These are phyloP conservation scores for Auricularia sp. DNA, from an alignment of 768 basidiomycete genomes.

Conservation along the genomic window DNA sequence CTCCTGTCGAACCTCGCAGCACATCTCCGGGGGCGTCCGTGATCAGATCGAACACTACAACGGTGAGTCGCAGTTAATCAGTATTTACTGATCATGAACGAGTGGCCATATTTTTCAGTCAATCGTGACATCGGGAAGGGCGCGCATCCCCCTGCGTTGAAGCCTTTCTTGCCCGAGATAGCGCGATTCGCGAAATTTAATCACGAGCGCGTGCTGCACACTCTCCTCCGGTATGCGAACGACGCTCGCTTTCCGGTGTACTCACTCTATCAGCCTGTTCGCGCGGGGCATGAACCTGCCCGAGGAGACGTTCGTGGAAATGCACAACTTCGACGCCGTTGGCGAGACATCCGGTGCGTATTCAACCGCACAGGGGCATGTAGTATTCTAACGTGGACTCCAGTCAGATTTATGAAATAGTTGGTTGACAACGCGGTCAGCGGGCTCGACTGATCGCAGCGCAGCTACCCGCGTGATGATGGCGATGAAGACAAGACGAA, in stretches of 20 bases:
- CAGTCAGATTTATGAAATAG: conserved; percentile 64
- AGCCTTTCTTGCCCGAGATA: conserved; percentile 44
- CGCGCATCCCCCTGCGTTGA: conserved; percentile 37
- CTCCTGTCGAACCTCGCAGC: conserved; percentile 15
- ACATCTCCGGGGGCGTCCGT: conserved; percentile 29
- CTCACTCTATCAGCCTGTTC: conserved; percentile 26
- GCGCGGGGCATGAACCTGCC: conserved; percentile 44
- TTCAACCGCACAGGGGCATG: neutral
- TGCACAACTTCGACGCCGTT: conserved; percentile 32
- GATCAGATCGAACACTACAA: conserved; percentile 39
- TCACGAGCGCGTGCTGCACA: conserved; percentile 41
- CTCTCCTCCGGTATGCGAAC: conserved; percentile 30
- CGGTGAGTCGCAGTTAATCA: conserved; percentile 13
- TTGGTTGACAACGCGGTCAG: conserved; percentile 16
- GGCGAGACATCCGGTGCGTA: conserved; percentile 28
- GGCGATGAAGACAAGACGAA: conserved; percentile 21
- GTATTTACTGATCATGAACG: too few species aligned
- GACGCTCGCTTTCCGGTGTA: too few species aligned
- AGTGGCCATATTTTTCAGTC: conserved; percentile 25
- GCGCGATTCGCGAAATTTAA: conserved; percentile 39
- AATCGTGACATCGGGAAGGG: conserved; percentile 38
- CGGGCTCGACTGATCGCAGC: neutral
- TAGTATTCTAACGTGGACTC: neutral
- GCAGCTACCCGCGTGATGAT: conserved; percentile 22
- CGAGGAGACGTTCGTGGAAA: conserved; percentile 40